These are phyloP conservation scores for Neurospora sp. DNA, from an alignment of 2,329 filamentous ascomycete species.

Conservation along the genomic window DNA sequence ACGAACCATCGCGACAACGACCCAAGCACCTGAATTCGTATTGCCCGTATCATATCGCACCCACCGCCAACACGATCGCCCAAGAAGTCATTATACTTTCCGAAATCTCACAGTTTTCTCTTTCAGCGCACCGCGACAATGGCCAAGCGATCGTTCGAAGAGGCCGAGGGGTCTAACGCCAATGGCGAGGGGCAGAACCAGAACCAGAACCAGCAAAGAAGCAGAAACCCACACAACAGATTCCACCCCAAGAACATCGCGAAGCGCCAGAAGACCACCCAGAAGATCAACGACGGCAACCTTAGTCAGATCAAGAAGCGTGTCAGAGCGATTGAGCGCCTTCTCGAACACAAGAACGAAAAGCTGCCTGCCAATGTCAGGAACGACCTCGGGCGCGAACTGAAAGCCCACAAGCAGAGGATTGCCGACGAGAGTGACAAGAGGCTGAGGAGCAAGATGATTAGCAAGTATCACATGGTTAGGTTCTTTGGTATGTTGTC, in stretches of 20 bases:
- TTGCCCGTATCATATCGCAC: background rate
- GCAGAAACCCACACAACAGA: slow-evolving; percentile 10
- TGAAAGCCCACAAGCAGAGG: slow-evolving; percentile 56
- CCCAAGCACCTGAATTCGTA: background rate
- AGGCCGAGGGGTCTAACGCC: slow-evolving; percentile 14
- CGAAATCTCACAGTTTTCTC: background rate
- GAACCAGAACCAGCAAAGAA: slow-evolving; percentile 22
- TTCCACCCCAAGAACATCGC: slow-evolving; percentile 15
- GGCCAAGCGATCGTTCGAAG: slow-evolving; percentile 21
- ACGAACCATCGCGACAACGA: background rate
- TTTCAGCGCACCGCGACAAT: slow-evolving; percentile 11
- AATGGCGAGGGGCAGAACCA: slow-evolving; percentile 16
- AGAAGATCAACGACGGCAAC: slow-evolving; percentile 35
- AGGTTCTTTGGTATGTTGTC: slow-evolving; percentile 65
- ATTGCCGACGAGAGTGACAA: slow-evolving; percentile 49
- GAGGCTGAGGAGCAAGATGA: slow-evolving; percentile 59
- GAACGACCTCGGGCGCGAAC: slow-evolving; percentile 61
- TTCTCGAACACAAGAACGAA: slow-evolving; percentile 45
- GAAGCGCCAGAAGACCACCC: slow-evolving; percentile 33
- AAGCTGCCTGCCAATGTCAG: slow-evolving; percentile 59
- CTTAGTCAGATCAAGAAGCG: slow-evolving; percentile 61
- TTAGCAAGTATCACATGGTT: slow-evolving; percentile 72
- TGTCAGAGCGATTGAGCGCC: slow-evolving; percentile 58
- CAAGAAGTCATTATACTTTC: background rate
- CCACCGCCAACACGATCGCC: background rate